Evolutionary conservation across 306 rosid species (phyloP), one percentile per base, ranked within the genome.

Genomic region (Luffa aegyptiaca): DNA sequence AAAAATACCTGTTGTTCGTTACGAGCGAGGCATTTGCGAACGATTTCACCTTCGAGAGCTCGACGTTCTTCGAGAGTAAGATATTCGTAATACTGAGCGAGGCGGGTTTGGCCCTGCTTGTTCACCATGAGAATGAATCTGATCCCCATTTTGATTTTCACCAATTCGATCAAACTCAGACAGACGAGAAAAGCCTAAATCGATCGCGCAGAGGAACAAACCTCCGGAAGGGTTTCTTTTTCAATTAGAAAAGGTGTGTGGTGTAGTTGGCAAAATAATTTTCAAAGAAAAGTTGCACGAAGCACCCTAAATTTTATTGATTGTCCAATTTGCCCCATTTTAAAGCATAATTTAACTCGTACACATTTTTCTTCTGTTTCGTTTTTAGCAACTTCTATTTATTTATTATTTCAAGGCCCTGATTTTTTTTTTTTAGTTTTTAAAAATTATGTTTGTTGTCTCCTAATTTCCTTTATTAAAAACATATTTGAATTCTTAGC

Each of bases 21-120:
- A 21, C 97, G 97, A 44, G 99, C 93, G 64, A 95, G 97, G 77
- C 99, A 95, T 85, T 95, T 93, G 83, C 94, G 94, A 80, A 93
- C 94, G 89, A 95, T 93, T 87, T 95, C 97, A 12, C 93, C 94
- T 76, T 93, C 97, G 53, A 93, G 97, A 77, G 97, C 92, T 7
- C 97, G 94, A 55, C 97, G 82, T 88, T 95, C 94, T 85, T 92
- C 96, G 45, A 95, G 41, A 10, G 93, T 93, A 78, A 95, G 97
- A 63, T 93, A 90, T 66, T 93, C 99, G 80, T 91, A 95, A 84
- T 93, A 95, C 78, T 95, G 99, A 81, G 97, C 97, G 21, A 95
- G 97, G 53, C 97, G 97, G 0, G 97, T 95, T 65, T 95, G 97
- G 0, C 99, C 97, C 68, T 92, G 96, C 80, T 95, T 95, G 91